Evolutionary conservation across 202 grass and related monocot species (phyloP), one percentile per base, ranked within the genome.

Genomic region (Setaria italica): DNA sequence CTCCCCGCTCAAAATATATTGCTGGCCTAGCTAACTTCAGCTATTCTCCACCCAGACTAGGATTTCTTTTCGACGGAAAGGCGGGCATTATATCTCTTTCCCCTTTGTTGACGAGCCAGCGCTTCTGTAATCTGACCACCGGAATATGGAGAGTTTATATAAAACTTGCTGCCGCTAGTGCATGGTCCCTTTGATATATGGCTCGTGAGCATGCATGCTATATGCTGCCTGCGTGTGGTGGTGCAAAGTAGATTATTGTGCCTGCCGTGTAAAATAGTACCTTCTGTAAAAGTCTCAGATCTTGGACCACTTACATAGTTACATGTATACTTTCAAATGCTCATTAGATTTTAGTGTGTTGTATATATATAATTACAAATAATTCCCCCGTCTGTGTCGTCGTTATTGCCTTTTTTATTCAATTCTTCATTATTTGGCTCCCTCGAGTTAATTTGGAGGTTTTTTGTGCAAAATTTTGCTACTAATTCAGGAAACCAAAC

Each of bases 21-120:
- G 85, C 88, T 69, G 59, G 84, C 53, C 70, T 82, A 87, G 85
- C 87, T 89, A 89, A 85, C 87, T 81, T 86, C 87, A 69, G 82
- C 86, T 89, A 87, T 82, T 92, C 87, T 85, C 85, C 81, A 80
- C 89, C 53, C 76, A 76, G n/a, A 33, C 15, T 63, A 34, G 46
- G 46, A 76, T 62, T 84, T 80, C 48, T 75, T 76, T 76, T 45
- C 29, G 13, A 8, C 11, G 11, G 43, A 80, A 80, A 87, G 68
- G 34, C 14, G 53, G 3, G 4, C 51, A 54, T 80, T 53, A 54
- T 55, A 74, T 66, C n/a, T 59, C 56, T 5, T 79, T 74, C 7
- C 4, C 4, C 19, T 55, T 70, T 70, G 30, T 84, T 84, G 53
- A 70, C 43, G 76, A 60, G 21, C 63, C 75, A 74, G 30, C 72